phyloP scores from a whole-genome alignment of 495 filamentous ascomycete genomes.

The Darksidea phi region DNA sequence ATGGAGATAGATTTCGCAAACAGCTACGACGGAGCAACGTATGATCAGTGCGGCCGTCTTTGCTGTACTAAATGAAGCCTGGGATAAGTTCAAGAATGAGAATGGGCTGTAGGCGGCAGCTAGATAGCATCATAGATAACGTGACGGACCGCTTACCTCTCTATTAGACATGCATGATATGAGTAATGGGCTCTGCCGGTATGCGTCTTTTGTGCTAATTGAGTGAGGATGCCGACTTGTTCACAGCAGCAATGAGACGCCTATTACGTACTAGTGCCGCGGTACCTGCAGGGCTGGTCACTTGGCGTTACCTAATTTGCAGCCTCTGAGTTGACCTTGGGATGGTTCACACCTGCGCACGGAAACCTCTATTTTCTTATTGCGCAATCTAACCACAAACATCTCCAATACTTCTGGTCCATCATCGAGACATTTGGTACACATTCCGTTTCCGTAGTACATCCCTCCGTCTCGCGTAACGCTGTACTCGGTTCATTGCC shows the following conservation, averaged over 20 bases:
- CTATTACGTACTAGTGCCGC: background rate
- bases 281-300: background rate
- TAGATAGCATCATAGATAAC: background rate
- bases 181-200: no score
- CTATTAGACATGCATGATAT: no score
- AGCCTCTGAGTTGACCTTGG: slow-evolving; percentile 1
- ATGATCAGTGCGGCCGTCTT: slow-evolving; percentile 94
- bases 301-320: slow-evolving; percentile 10
- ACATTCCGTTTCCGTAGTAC: no score
- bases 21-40: slow-evolving; percentile 86
- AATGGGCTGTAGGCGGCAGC: slow-evolving; percentile 63
- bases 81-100: slow-evolving; percentile 95
- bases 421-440: no score
- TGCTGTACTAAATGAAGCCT: slow-evolving; percentile 90
- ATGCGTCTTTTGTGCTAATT: no score
- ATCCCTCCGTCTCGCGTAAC: no score
- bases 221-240: no score
- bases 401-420: no score
- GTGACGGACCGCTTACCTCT: background rate
- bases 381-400: background rate
- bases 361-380: background rate
- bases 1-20: slow-evolving; percentile 67
- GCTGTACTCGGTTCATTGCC: no score
- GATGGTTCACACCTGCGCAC: background rate
- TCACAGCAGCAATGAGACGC: no score